Percentiles rank a stretch among this genome's conserved stretches.
Evolutionary conservation across 441 rosid species (phyloP).

Genomic region (Pelargonium cotyledonis): DNA sequence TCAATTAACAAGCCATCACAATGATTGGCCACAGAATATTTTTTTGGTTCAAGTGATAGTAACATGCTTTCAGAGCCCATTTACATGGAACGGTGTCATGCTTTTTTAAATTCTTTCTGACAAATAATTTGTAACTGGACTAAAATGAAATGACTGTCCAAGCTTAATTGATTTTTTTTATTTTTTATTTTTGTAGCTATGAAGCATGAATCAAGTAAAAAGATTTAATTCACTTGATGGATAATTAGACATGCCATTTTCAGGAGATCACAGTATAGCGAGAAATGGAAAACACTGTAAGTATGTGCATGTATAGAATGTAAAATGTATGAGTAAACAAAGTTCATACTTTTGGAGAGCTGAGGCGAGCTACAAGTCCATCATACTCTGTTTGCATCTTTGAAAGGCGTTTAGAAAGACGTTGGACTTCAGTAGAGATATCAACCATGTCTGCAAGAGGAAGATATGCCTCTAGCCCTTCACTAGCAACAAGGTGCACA

Average conservation of each 20-base stretch:
- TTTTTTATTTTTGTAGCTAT: too few species aligned
- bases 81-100: background rate
- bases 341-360: constrained; percentile 56
- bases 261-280: background rate
- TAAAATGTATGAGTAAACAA: constrained; percentile 10
- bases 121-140: too few species aligned
- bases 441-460: constrained; percentile 92
- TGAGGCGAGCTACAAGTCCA: constrained; percentile 62
- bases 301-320: background rate
- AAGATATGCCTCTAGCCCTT: constrained; percentile 92
- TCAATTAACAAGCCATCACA: background rate
- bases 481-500: constrained; percentile 88
- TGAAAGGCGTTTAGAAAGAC: constrained; percentile 77
- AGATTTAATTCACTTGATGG: too few species aligned
- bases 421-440: constrained; percentile 77
- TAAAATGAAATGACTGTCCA: too few species aligned
- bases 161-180: too few species aligned
- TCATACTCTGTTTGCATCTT: constrained; percentile 85
- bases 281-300: background rate
- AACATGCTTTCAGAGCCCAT: background rate
- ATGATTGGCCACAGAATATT: background rate
- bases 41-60: background rate
- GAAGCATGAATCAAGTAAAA: too few species aligned
- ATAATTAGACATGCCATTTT: background rate
- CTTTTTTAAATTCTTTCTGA: too few species aligned